Evolutionary conservation across 1,139 yeast genomes (phyloP), one percentile per base, ranked within the genome.

Genomic region (Magnusiomyces paraingens): DNA sequence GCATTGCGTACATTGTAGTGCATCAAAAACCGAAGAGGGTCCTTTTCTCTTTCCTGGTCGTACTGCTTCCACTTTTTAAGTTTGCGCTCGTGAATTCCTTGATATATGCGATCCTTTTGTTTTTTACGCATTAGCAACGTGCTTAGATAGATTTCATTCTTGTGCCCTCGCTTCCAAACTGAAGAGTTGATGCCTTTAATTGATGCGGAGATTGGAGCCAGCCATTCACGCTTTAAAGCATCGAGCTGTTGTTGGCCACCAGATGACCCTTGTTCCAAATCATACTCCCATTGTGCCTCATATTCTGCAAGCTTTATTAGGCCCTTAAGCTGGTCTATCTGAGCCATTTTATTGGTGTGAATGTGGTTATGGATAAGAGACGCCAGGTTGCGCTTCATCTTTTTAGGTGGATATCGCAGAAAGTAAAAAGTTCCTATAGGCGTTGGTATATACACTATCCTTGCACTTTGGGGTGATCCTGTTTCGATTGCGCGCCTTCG

Each of bases 341-440:
- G 40, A 5, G 20, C 29, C 26, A 45, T 15, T 21, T 47, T 32
- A 8, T 51, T 45, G 5, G 53, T 44, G 18, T 54, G 56, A 5
- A 48, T 40, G 12, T 44, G 42, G 17, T 49, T 21, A 20, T 44
- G 52, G n/a, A 54, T 51, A 10, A 51, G 38, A 22, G 50, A 21
- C 18, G 51, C 8, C 32, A 54, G 38, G 10, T 22, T 36, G 15
- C 14, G 18, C 12, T 49, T 42, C 35, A 45, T 51, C 15, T 26
- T 17, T 18, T 49, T 43, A 20, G 42, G 26, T 15, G 54, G 52
- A 20, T 21, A 20, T 21, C 54, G 39, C n/a, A 55, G 41, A 41
- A 52, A 55, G 42, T 50, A 52, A 36, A 55, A 45, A 12, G 51
- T 35, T 26, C 57, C 55, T 10, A 52, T 26, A 2, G 55, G 53